A percentile compares a stretch with the other conserved stretches of the same genome.
These are phyloP conservation scores for Logfia minima DNA, from an alignment of 129 eudicot species.

Conservation along the genomic window DNA sequence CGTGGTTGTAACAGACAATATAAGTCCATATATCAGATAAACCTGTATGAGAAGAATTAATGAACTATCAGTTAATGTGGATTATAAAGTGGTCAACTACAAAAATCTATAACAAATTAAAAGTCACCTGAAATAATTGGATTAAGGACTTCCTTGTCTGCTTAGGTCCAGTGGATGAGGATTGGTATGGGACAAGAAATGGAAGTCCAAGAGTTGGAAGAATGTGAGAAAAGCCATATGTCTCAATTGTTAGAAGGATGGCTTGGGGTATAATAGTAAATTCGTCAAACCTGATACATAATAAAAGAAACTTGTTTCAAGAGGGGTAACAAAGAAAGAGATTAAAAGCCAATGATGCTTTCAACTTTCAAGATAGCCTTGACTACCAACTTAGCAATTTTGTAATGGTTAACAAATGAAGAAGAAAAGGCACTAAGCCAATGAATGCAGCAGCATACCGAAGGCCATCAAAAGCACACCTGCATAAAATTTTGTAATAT, in stretches of 20 bases:
- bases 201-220: constrained; percentile 92
- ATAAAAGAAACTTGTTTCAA: background rate
- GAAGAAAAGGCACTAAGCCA: constrained; percentile 54
- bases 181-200: constrained; percentile 49
- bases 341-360: background rate
- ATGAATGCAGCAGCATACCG: constrained; percentile 94
- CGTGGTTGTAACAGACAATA: constrained; percentile 51
- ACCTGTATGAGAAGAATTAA: constrained; percentile 47
- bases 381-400: background rate
- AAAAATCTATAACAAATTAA: background rate
- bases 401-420: background rate
- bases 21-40: constrained; percentile 79
- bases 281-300: constrained; percentile 74
- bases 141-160: constrained; percentile 36
- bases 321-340: background rate
- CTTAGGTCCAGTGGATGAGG: constrained; percentile 34
- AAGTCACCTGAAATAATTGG: constrained; percentile 67
- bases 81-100: background rate
- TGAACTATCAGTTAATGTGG: background rate
- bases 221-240: constrained; percentile 91
- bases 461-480: constrained; percentile 99
- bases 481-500: constrained; percentile 9
- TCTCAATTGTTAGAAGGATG: constrained; percentile 72
- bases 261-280: constrained; percentile 91
- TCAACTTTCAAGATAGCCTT: background rate